Conservation (phyloP, 345 rosid genomes). For the Bruguiera sexangula region DNA sequence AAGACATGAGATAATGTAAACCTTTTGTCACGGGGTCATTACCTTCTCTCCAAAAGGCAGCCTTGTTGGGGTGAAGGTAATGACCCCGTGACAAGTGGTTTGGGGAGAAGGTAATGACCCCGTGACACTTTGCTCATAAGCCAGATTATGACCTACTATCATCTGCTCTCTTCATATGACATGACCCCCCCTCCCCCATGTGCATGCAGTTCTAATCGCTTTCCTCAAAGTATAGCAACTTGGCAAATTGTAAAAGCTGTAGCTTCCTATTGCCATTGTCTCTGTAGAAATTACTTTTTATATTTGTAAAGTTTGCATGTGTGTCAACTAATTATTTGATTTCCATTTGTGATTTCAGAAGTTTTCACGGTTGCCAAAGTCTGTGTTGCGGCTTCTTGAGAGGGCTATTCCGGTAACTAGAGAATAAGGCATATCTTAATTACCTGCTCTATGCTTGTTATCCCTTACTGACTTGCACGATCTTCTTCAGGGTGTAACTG, state of each 20-base stretch:
- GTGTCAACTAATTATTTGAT: constrained; percentile 1
- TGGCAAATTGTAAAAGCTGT: background rate
- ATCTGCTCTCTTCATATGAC: no score
- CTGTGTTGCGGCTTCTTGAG: constrained; percentile 82
- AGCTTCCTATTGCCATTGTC: background rate
- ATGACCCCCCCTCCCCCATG: no score
- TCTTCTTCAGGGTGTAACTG: constrained; percentile 88
- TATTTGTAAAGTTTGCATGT: constrained; percentile 9
- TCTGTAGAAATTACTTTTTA: constrained; percentile 4
- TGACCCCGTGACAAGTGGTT: no score
- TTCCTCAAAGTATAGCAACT: no score
- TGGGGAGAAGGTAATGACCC: no score
- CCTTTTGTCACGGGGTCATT: no score
- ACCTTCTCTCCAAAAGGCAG: no score
- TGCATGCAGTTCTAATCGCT: no score
- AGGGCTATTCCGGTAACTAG: constrained; percentile 75
- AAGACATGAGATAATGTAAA: no score
- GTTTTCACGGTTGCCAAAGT: constrained; percentile 80
- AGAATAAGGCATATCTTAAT: background rate
- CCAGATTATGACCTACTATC: no score
- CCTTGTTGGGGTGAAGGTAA: no score
- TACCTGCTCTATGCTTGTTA: background rate
- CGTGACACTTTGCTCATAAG: no score
- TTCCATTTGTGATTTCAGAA: constrained; percentile 45
- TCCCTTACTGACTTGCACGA: constrained; percentile 12